Conservation (phyloP, 768 basidiomycete genomes). For the Trametes coccinea region DNA sequence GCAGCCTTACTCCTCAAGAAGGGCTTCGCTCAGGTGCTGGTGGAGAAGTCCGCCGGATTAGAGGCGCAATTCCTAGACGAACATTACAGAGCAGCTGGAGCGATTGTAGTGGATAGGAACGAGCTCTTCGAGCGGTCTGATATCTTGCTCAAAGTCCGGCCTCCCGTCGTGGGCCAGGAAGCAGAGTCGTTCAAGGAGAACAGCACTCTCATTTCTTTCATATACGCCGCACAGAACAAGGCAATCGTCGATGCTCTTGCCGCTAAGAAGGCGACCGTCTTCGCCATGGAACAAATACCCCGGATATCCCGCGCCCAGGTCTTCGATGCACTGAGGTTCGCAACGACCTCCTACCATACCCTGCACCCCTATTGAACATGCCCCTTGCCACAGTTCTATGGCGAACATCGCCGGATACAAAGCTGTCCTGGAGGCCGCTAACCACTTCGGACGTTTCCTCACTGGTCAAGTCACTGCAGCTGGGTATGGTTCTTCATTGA, state of each 20-base stretch:
- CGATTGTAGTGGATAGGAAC: constrained; percentile 70
- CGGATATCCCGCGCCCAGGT: constrained; percentile 89
- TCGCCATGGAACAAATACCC: constrained; percentile 93
- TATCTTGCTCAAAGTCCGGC: constrained; percentile 84
- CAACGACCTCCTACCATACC: not conserved
- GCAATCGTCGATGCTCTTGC: constrained; percentile 68
- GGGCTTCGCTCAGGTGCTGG: constrained; percentile 71
- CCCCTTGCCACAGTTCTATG: constrained; percentile 62
- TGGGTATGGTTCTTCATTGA: constrained; percentile 50
- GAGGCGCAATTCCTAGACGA: constrained; percentile 81
- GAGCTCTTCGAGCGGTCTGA: constrained; percentile 70
- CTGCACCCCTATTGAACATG: not conserved
- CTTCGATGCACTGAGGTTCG: constrained; percentile 83
- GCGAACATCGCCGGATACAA: constrained; percentile 95
- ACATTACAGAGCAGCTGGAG: constrained; percentile 77
- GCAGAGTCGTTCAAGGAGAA: constrained; percentile 63
- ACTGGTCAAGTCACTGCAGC: constrained; percentile 92
- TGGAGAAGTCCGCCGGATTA: constrained; percentile 70
- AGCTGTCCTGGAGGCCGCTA: constrained; percentile 87
- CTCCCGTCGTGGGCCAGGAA: constrained; percentile 68
- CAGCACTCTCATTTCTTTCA: constrained; percentile 79
- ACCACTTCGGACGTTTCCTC: constrained; percentile 85
- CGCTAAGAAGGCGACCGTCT: constrained; percentile 65
- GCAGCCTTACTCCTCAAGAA: constrained; percentile 76
- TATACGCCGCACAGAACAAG: constrained; percentile 84